Conservation (phyloP, 2,329 filamentous ascomycete species). For the Alternaria sp. region DNA sequence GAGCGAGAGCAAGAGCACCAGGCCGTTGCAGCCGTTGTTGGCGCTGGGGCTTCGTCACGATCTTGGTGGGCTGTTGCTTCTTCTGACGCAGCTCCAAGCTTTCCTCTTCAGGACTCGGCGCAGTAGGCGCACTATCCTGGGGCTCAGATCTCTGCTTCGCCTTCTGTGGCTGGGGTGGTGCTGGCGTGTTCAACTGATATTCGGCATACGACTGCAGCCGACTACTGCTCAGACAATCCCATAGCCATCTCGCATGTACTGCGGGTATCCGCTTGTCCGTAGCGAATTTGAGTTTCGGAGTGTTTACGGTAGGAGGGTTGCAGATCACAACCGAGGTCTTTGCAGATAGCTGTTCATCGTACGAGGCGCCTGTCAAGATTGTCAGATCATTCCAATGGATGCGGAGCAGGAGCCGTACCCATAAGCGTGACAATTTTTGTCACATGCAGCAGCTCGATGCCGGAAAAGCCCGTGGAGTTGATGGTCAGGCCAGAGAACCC, state of each 20-base stretch:
- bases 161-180: constrained; percentile 22
- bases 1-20: constrained; percentile 36
- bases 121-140: constrained; percentile 28
- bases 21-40: constrained; percentile 24
- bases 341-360: constrained; percentile 77
- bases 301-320: constrained; percentile 64
- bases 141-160: constrained; percentile 21
- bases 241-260: constrained; percentile 85
- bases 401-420: constrained; percentile 54
- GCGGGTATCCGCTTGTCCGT: constrained; percentile 78
- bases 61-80: constrained; percentile 27
- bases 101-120: constrained; percentile 34
- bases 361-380: constrained; percentile 68
- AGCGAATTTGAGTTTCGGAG: constrained; percentile 81
- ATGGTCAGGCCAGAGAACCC: constrained; percentile 76
- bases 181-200: constrained; percentile 43
- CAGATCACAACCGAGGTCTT: constrained; percentile 82
- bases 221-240: constrained; percentile 72
- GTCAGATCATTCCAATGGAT: constrained; percentile 21
- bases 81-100: constrained; percentile 29
- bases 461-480: constrained; percentile 82
- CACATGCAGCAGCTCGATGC: constrained; percentile 85
- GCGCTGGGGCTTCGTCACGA: constrained; percentile 23
- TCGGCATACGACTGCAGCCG: constrained; percentile 58
- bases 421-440: constrained; percentile 78